Evolutionary conservation across 257 asterid genomes (phyloP).

Genomic region (Avicennia marina): DNA sequence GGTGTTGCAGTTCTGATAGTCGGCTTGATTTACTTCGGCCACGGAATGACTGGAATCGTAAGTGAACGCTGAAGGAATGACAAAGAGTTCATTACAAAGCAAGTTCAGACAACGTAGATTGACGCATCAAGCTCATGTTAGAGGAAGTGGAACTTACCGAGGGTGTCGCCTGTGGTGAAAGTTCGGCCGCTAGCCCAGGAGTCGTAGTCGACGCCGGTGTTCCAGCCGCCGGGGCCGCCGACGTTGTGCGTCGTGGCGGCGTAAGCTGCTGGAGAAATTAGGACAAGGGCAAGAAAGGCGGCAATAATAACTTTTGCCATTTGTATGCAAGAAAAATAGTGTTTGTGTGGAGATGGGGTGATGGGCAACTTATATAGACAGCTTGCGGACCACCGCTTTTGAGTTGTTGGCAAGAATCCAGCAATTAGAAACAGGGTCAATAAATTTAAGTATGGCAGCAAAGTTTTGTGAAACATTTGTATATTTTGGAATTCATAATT

Average conservation of each 20-base stretch:
- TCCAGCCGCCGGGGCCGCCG: slow-evolving; percentile 51
- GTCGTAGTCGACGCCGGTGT: slow-evolving; percentile 21
- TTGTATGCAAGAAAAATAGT: too few species aligned
- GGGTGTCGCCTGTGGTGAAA: slow-evolving; percentile 42
- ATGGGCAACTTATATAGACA: too few species aligned
- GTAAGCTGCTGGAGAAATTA: slow-evolving; percentile 37
- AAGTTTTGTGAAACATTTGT: too few species aligned
- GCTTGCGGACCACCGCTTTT: too few species aligned
- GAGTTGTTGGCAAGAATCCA: too few species aligned
- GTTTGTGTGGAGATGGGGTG: too few species aligned
- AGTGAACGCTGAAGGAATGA: slow-evolving; percentile 47
- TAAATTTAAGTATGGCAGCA: too few species aligned
- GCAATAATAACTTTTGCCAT: slow-evolving; percentile 32
- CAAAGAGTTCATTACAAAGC: not conserved
- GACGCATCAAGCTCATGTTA: not conserved
- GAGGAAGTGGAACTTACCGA: slow-evolving; percentile 32
- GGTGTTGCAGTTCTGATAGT: slow-evolving; percentile 34
- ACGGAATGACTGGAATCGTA: slow-evolving; percentile 42
- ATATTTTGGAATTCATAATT: too few species aligned
- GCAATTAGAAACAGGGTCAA: too few species aligned
- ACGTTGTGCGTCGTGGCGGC: slow-evolving; percentile 38
- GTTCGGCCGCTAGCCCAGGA: slow-evolving; percentile 42
- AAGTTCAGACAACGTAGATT: not conserved
- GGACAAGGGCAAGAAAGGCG: slow-evolving; percentile 24
- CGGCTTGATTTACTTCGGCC: slow-evolving; percentile 35